These are phyloP conservation scores for Cenchrus fungigraminus DNA, from an alignment of 176 grass and related monocot genomes.

Conservation along the genomic window DNA sequence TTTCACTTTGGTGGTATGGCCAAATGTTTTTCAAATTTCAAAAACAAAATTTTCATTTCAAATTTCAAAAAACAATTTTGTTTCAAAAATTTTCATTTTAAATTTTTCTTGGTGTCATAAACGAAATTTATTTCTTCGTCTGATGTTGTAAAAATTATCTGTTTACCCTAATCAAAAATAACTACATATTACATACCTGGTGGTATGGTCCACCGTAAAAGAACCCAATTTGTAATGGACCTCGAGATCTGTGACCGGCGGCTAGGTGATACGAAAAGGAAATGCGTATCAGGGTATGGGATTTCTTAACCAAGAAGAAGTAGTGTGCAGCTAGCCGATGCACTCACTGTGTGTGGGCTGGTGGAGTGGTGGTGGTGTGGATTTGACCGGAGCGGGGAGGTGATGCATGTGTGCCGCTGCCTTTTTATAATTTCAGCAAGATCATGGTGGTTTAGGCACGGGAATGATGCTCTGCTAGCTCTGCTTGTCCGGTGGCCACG, in stretches of 20 bases:
- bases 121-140: too few relatives aligned
- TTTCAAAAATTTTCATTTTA: too few relatives aligned
- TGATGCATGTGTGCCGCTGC: neutral
- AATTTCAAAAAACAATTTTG: too few relatives aligned
- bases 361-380: neutral
- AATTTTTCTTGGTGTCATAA: too few relatives aligned
- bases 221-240: neutral
- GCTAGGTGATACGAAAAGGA: neutral
- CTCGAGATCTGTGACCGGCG: neutral
- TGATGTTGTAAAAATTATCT: too few relatives aligned
- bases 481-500: neutral
- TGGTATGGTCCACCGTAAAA: neutral
- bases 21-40: too few relatives aligned
- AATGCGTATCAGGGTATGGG: neutral
- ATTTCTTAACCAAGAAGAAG: neutral
- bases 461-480: slow-evolving; percentile 29
- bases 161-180: too few relatives aligned
- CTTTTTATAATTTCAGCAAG: neutral
- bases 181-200: too few relatives aligned
- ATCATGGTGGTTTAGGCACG: slow-evolving; percentile 15
- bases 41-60: too few relatives aligned
- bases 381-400: neutral
- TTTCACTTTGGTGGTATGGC: too few relatives aligned
- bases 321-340: neutral
- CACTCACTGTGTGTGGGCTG: neutral